phyloP scores from a whole-genome alignment of 2,329 filamentous ascomycete species.

The Diplodia seriata region DNA sequence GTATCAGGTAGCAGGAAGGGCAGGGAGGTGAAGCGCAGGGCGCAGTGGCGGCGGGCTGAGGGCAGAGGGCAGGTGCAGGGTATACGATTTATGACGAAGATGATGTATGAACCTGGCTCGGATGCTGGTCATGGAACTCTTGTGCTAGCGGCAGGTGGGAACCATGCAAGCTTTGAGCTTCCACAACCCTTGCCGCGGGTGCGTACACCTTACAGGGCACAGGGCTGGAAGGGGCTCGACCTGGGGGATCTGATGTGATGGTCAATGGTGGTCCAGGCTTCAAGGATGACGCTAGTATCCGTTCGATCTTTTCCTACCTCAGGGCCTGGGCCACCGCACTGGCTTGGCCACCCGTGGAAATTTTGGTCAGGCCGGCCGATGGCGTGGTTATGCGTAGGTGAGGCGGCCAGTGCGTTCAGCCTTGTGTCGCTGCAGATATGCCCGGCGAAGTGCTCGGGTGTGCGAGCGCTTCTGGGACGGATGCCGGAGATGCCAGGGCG shows the following conservation, averaged over 20 bases:
- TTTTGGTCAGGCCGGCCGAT: slow-evolving; percentile 11
- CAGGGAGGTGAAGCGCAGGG: slow-evolving; percentile 26
- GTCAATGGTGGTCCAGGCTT: slow-evolving; percentile 20
- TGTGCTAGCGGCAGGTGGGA: slow-evolving; percentile 26
- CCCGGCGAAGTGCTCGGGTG: slow-evolving; percentile 9
- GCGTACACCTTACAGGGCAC: slow-evolving; percentile 31
- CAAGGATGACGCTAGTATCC: slow-evolving; percentile 25
- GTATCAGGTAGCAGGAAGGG: slow-evolving; percentile 19
- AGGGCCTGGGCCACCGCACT: slow-evolving; percentile 25
- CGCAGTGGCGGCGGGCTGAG: slow-evolving; percentile 7
- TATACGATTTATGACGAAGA: slow-evolving; percentile 28
- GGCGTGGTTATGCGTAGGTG: slow-evolving; percentile 7
- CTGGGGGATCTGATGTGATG: slow-evolving; percentile 31
- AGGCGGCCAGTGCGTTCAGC: slow-evolving; percentile 21
- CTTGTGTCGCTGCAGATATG: slow-evolving; percentile 21
- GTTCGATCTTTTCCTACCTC: slow-evolving; percentile 26
- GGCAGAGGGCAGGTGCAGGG: slow-evolving; percentile 1
- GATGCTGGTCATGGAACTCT: slow-evolving; percentile 25
- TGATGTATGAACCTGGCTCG: slow-evolving; percentile 16
- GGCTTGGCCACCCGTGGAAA: slow-evolving; percentile 22
- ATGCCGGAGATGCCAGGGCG: neutral
- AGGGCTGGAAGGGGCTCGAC: slow-evolving; percentile 23
- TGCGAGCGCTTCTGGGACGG: slow-evolving; percentile 4
- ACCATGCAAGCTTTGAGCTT: slow-evolving; percentile 32
- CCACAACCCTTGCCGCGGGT: slow-evolving; percentile 32